phyloP scores from a whole-genome alignment of 768 basidiomycete genomes.

The Amanita rubescens region DNA sequence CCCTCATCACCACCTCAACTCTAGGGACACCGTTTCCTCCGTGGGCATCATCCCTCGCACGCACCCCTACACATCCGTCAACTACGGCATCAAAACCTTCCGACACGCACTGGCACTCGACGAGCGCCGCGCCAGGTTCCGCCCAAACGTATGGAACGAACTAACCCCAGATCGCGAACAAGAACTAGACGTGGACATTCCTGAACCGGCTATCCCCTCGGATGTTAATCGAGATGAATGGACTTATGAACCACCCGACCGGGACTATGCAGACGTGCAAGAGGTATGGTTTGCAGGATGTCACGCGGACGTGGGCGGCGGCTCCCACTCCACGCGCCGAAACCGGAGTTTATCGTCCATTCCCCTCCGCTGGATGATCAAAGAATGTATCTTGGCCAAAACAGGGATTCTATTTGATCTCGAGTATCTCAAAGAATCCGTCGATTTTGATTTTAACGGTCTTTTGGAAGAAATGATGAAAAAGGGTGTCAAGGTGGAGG shows the following conservation, averaged over 20 bases:
- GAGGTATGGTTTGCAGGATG: constrained; percentile 31
- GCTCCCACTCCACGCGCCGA: constrained; percentile 7
- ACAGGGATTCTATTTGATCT: constrained; percentile 39
- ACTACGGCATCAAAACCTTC: constrained; percentile 38
- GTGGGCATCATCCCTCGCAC: constrained; percentile 37
- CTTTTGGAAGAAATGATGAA: neutral
- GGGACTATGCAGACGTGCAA: neutral
- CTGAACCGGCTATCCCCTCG: neutral
- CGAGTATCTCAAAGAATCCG: constrained; percentile 23
- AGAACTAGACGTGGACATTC: constrained; percentile 16
- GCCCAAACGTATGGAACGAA: constrained; percentile 31
- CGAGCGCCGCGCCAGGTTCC: constrained; percentile 46
- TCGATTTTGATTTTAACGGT: constrained; percentile 13
- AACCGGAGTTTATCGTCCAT: constrained; percentile 29
- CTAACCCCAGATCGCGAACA: constrained; percentile 18
- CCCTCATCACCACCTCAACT: neutral
- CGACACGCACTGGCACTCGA: constrained; percentile 51
- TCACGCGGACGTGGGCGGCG: constrained; percentile 26
- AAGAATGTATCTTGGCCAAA: constrained; percentile 38
- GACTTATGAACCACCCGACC: neutral
- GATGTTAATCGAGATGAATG: neutral
- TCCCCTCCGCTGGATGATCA: constrained; percentile 48
- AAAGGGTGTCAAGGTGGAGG: neutral
- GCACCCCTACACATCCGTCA: constrained; percentile 40
- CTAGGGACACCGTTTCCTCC: constrained; percentile 50